These are phyloP conservation scores for Pleurozium schreberi DNA, from an alignment of 225 moss, liverwort and hornwort genomes.

Conservation along the genomic window DNA sequence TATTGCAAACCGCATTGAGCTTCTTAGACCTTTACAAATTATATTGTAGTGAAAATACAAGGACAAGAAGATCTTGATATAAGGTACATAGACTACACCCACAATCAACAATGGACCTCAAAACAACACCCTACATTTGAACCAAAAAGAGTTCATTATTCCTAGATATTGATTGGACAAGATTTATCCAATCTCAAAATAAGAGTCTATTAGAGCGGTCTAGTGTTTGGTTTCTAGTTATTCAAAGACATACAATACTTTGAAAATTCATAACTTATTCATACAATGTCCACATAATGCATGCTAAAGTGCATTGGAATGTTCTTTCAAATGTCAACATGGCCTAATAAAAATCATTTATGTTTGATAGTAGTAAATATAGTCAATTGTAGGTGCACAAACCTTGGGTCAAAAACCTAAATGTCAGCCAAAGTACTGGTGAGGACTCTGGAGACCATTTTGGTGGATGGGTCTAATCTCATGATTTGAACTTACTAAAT, in stretches of 20 bases:
- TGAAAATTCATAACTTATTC: background rate
- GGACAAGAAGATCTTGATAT: background rate
- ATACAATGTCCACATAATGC: rapidly evolving
- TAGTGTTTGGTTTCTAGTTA: background rate
- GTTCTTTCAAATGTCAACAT: background rate
- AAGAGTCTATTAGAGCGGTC: background rate
- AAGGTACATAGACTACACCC: background rate
- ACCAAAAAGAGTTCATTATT: background rate
- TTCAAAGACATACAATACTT: background rate
- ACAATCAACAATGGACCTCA: background rate
- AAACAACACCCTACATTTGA: background rate
- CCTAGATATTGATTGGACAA: background rate
- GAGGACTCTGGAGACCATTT: background rate
- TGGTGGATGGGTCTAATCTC: background rate
- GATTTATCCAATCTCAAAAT: background rate
- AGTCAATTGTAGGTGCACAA: rapidly evolving
- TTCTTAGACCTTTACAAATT: background rate
- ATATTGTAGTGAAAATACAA: background rate
- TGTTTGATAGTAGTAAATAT: background rate
- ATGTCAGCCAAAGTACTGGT: background rate
- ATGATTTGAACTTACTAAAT: too few species aligned
- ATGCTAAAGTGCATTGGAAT: background rate
- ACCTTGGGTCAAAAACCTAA: background rate
- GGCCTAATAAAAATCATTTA: background rate
- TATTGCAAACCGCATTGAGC: too few species aligned